Base-by-base conservation (phyloP, 2,329 filamentous ascomycete species). In the Immersiporthe knoxdaviesiana region DNA sequence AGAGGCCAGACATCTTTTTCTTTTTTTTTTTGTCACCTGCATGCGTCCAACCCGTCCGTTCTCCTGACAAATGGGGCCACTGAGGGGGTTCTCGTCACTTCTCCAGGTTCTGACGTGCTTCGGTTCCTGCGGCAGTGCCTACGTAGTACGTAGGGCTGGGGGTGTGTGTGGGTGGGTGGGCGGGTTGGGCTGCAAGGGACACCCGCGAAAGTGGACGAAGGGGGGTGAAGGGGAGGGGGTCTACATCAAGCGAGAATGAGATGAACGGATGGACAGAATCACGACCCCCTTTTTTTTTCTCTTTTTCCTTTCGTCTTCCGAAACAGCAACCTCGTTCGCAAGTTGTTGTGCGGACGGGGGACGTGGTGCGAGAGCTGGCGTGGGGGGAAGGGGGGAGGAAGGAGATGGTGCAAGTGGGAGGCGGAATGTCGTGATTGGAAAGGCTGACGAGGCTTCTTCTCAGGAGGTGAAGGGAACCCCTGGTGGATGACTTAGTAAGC, bases 21-120 rank as follows among this genome's bases (percentile, higher is more conserved):
- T 35, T 18, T 8, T 5, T 35, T 35, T 4, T 35, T 35, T 18
- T 39, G 16, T 27, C 60, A 58, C 35, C 50, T 32, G 56, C 21
- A 37, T 35, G 30, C 56, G 30, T 21, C 18, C 18, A 12, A 2
- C 24, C n/a, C 52, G 11, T n/a, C 44, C n/a, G 44, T 47, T 21
- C 27, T 56, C 52, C 52, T 30, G 52, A 27, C 37, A 41, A 41
- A 62, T 10, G 35, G 35, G 24, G 63, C 52, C 21, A 39, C 16
- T n/a, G 8, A 30, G 50, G 10, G 3, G 0, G 54, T 44, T 71
- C 32, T 60, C 69, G 58, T 41, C 41, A 65, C 24, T 61, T 58
- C 63, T 44, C 66, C 58, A 24, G 63, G 24, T 44, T 64, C 41
- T 64, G 63, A 67, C 67, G 69, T 66, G 66, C 67, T 69, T 37